These are phyloP conservation scores for Fusarium papillatum DNA, from an alignment of 2,329 filamentous ascomycete genomes.

Conservation along the genomic window DNA sequence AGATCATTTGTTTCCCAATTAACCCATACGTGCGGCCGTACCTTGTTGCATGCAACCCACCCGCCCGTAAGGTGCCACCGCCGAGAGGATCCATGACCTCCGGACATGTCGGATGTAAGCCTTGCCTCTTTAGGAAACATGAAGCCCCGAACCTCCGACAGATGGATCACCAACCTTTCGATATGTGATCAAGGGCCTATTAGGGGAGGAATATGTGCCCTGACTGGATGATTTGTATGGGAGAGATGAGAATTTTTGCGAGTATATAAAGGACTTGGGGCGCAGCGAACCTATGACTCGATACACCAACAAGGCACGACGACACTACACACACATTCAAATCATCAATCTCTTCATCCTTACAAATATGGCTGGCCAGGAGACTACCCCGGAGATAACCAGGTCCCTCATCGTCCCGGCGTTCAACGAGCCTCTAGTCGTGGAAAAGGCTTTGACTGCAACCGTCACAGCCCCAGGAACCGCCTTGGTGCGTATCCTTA, in stretches of 20 bases:
- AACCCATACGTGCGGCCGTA: neutral
- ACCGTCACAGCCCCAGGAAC: constrained; percentile 1
- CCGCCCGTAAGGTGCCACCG: neutral
- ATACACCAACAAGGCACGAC: no score
- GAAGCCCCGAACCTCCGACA: constrained; percentile 9
- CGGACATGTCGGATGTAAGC: constrained; percentile 17
- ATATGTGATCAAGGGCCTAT: neutral
- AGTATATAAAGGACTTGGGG: neutral
- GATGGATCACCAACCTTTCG: neutral
- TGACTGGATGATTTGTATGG: neutral
- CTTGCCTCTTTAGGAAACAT: constrained; percentile 26
- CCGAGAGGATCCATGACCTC: neutral
- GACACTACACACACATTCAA: neutral
- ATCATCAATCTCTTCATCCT: neutral
- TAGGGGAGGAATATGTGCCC: neutral
- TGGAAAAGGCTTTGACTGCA: constrained; percentile 9
- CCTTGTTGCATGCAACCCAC: neutral
- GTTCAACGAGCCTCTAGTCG: constrained; percentile 21
- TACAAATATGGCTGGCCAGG: constrained; percentile 1
- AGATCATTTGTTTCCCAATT: neutral
- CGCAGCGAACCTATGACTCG: neutral
- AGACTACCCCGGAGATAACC: neutral
- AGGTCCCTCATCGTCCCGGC: constrained; percentile 19
- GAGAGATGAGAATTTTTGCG: neutral
- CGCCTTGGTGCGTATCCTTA: constrained; percentile 25